Base-by-base conservation (phyloP, 2,329 filamentous ascomycete species). In the Talaromyces sp. region DNA sequence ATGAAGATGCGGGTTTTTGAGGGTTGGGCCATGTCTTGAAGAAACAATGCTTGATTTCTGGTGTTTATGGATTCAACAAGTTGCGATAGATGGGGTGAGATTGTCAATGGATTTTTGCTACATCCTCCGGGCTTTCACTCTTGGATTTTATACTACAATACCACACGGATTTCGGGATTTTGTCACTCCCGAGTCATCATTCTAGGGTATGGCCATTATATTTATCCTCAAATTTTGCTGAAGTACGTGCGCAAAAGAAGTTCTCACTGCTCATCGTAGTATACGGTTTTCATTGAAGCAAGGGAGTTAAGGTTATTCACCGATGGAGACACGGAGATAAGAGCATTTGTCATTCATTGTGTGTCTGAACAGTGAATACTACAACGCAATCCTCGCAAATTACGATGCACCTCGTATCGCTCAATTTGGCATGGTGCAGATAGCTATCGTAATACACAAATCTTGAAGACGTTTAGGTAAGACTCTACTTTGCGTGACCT, bases 1-100 rank as follows among this genome's bases (percentile, higher is more conserved):
- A 82, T 73, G 72, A 81, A 81, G 65, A 78, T 69, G 56, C 68
- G 70, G 25, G 27, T 31, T 58, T 49, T 49, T 10, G 56, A 22
- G 8, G 56, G 9, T 27, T 62, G 33, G 13, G 60, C 27, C 60
- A 62, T 62, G 17, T 31, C 31, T 25, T n/a, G 3, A 15, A 33
- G 22, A 3, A 49, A 27, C 13, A 52, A 52, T 5, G 11, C 15
- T 33, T 31, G 49, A 19, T 11, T 13, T 6, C 17, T n/a, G 15
- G 11, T 1, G 13, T n/a, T 11, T 33, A 33, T 33, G 8, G 15
- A 33, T 52, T 15, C 13, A n/a, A 31, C 15, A 15, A 27, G 19
- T n/a, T 47, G 19, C n/a, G 43, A 22, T 47, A 10, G n/a, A 9
- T 19, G 41, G 41, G 9, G 19, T 43, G 8, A 43, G 19, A 47